These are phyloP conservation scores for Aspergillus calidoustus DNA, from an alignment of 2,329 filamentous ascomycete species.

Conservation along the genomic window DNA sequence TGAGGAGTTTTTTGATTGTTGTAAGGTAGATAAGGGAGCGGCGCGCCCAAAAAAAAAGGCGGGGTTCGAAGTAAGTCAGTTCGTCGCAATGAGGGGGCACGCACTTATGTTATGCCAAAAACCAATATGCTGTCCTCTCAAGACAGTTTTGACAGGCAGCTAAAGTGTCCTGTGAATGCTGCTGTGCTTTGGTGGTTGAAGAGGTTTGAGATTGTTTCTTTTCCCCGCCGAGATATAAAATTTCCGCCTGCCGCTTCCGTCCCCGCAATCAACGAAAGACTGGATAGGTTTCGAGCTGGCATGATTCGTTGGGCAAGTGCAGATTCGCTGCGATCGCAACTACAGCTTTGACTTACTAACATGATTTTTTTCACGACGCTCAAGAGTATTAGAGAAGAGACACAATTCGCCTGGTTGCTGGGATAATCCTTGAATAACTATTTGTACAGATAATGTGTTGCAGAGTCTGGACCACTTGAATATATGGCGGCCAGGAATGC, in stretches of 20 bases:
- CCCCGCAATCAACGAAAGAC: conserved; percentile 25
- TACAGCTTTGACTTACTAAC: background rate
- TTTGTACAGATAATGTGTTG: conserved; percentile 41
- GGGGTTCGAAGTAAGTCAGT: background rate
- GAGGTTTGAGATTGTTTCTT: background rate
- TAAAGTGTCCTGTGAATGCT: background rate
- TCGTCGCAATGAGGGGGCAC: background rate
- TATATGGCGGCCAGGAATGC: background rate
- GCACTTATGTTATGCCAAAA: background rate
- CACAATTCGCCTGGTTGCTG: conserved; percentile 34
- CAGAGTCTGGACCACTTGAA: conserved; percentile 20
- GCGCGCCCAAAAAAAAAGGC: background rate
- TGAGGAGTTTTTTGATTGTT: background rate
- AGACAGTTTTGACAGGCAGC: conserved; percentile 7
- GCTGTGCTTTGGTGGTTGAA: conserved; percentile 1
- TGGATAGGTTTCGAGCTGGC: background rate
- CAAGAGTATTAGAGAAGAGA: conserved; percentile 36
- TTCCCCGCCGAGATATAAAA: conserved; percentile 29
- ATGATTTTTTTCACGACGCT: background rate
- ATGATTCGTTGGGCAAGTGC: too few species aligned
- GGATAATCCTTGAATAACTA: conserved; percentile 38
- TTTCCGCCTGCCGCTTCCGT: conserved; percentile 37
- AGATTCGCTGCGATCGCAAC: background rate
- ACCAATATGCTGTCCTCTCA: background rate
- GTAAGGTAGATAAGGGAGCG: background rate